phyloP scores from a whole-genome alignment of 2,329 filamentous ascomycete species.

The Alternaria incomplexa region DNA sequence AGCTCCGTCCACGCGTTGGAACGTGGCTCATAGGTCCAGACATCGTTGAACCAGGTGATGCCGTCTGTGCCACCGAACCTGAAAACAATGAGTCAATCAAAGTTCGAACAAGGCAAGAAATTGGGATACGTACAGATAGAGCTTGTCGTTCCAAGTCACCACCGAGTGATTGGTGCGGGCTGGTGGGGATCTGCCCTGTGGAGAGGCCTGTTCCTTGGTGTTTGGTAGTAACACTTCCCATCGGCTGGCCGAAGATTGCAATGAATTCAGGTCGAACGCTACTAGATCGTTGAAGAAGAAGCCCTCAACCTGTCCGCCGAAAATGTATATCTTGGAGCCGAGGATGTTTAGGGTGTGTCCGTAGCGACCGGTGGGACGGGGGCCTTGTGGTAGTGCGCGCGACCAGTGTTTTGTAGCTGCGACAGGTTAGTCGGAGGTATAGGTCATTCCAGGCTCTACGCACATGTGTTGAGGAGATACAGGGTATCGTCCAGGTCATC shows the following conservation, averaged over 20 bases:
- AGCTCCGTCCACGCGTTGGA: conserved; percentile 84
- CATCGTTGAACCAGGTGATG: conserved; percentile 97
- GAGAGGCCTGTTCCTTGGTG: conserved; percentile 62
- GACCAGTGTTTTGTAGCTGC: conserved; percentile 98
- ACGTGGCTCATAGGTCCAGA: conserved; percentile 92
- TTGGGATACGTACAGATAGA: conserved; percentile 70
- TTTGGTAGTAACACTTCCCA: conserved; percentile 93
- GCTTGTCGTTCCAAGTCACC: conserved; percentile 88
- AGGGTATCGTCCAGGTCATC: conserved; percentile 93
- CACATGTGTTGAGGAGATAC: conserved; percentile 97
- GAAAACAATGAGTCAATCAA: conserved; percentile 16
- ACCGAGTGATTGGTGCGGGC: conserved; percentile 94
- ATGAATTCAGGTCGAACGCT: conserved; percentile 92
- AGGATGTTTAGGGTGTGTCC: conserved; percentile 96
- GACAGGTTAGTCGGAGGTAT: conserved; percentile 32
- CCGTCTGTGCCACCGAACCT: conserved; percentile 99
- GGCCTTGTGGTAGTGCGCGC: conserved; percentile 83
- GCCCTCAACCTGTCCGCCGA: conserved; percentile 95
- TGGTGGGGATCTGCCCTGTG: conserved; percentile 63
- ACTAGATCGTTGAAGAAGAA: conserved; percentile 98
- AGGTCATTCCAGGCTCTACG: conserved; percentile 46
- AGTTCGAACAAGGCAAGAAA: conserved; percentile 57
- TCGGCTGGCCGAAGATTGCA: conserved; percentile 87
- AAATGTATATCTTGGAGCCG: conserved; percentile 96
- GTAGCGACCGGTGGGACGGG: conserved; percentile 87